Evolutionary conservation across 345 rosid species (phyloP).

Genomic region (Camelina laxa): DNA sequence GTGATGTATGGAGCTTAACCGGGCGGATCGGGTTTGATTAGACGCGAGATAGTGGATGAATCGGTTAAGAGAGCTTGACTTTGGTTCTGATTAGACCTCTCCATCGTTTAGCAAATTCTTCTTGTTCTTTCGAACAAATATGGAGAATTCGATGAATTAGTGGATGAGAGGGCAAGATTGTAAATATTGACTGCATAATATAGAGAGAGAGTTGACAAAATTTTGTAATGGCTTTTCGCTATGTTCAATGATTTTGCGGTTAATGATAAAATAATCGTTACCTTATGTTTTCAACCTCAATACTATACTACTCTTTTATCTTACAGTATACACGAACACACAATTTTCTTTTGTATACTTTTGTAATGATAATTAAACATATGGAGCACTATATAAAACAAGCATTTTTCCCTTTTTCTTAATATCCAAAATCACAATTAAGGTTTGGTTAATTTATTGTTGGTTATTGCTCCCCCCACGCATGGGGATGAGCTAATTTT

Average conservation of each 20-base stretch:
- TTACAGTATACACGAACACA: not conserved
- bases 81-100: slow-evolving; percentile 29
- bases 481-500: slow-evolving; percentile 31
- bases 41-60: slow-evolving; percentile 18
- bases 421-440: not conserved
- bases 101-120: slow-evolving; percentile 23
- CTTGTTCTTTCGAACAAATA: slow-evolving; percentile 29
- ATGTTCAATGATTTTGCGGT: slow-evolving; percentile 26
- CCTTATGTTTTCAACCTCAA: not conserved
- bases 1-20: slow-evolving; percentile 32
- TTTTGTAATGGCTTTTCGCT: slow-evolving; percentile 40
- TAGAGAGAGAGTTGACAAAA: slow-evolving; percentile 39
- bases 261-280: not conserved
- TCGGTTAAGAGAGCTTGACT: slow-evolving; percentile 7
- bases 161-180: slow-evolving; percentile 28
- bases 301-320: not conserved
- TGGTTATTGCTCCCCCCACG: slow-evolving; percentile 38
- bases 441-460: not conserved
- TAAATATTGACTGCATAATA: slow-evolving; percentile 32
- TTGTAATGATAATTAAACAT: not conserved
- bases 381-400: too few relatives aligned
- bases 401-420: too few relatives aligned
- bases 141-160: slow-evolving; percentile 18
- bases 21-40: slow-evolving; percentile 1
- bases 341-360: not conserved